Base-by-base conservation (phyloP, 257 asterid genomes). In the Cinchona pubescens region DNA sequence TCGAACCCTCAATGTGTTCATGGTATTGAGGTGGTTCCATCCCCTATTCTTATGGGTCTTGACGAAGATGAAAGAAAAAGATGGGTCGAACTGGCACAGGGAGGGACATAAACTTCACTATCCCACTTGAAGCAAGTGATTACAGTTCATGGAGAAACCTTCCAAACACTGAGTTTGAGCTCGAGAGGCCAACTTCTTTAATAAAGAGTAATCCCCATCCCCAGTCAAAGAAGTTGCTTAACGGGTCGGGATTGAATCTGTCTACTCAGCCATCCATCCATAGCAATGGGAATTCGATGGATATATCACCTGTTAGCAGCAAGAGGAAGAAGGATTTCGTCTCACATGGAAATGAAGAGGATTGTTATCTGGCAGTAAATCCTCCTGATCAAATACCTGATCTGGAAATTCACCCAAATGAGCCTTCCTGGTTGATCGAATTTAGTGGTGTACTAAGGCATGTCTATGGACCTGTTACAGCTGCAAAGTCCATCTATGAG, bases 1-100 rank as follows among this genome's bases (percentile, higher is more conserved):
- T 94, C 98, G 0, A 94, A 94, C 77, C 98, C 98, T 13, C 98
- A 94, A 81, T 94, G 98, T 79, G 92, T 90, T 77, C 97, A 94
- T 29, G 98, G 98, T 16, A 91, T 94, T 3, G 97, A 94, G 82
- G 82, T 92, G 8, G 94, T 90, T 48, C 73, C 90, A 0, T 80
- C 97, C 21, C 98, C 98, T 2, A 87, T 80, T 79, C 88, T 94
- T 6, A 8, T 34, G 85, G 77, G 29, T 69, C 87, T 92, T 56
- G 90, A 85, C 71, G 97, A 92, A 43, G 96, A 89, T 9, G 97
- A 92, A 43, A 82, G 89, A 1, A 92, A 85, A 80, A 87, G 98
- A 82, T 94, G 98, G 98, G 83, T 75, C 69, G 97, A 87, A 55
- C 88, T 94, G n/a, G n/a, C 29, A 94, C 97, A 0, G 97, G 98